phyloP scores from a whole-genome alignment of 2,329 filamentous ascomycete species.

The Thielaviopsis euricoi region DNA sequence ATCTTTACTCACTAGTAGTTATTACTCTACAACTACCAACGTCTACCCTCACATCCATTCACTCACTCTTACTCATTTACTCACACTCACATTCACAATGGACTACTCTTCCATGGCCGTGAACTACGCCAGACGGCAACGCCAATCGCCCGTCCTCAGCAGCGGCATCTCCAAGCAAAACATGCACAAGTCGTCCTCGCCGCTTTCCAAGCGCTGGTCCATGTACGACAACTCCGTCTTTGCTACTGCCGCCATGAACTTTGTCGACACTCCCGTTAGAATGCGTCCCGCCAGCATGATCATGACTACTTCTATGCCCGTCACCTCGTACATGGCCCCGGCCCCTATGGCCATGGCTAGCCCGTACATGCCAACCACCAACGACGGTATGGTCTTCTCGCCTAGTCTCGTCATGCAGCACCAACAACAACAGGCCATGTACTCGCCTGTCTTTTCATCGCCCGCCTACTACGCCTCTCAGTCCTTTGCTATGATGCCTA shows the following conservation, averaged over 20 bases:
- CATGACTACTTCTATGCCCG: not conserved
- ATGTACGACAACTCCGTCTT: constrained; percentile 8
- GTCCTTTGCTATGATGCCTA: not conserved
- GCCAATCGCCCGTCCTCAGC: constrained; percentile 8
- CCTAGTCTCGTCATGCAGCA: not conserved
- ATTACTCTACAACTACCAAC: not conserved
- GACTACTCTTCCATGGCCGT: constrained; percentile 4
- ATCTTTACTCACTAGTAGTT: not conserved
- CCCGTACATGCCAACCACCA: constrained; percentile 1
- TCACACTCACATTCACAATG: constrained; percentile 5
- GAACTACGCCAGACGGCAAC: constrained; percentile 4
- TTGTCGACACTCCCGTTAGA: not conserved
- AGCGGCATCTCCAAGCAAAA: constrained; percentile 6
- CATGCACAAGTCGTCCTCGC: constrained; percentile 4
- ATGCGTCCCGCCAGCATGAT: constrained; percentile 6
- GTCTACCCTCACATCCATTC: not conserved
- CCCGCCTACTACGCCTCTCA: not conserved
- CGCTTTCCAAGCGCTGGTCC: constrained; percentile 8
- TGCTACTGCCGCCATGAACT: not conserved
- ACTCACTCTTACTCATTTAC: not conserved
- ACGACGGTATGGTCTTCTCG: constrained; percentile 7
- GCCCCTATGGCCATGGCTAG: not conserved
- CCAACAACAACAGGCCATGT: constrained; percentile 3
- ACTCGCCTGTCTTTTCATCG: not conserved
- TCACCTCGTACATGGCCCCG: constrained; percentile 2